phyloP scores from a whole-genome alignment of 345 rosid species.

The Heritiera littoralis region DNA sequence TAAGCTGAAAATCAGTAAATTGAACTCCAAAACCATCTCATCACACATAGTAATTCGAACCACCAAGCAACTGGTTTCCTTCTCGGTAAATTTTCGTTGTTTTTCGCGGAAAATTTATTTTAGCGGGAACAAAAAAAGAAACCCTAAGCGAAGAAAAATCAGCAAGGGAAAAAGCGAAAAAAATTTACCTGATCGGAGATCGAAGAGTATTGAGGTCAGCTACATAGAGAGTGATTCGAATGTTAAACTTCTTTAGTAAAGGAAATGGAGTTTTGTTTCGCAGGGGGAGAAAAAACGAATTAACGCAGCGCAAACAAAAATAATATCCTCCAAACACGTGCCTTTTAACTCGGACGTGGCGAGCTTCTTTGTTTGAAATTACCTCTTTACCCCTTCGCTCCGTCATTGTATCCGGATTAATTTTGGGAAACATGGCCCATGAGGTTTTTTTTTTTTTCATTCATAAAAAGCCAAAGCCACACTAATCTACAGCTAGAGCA shows the following conservation, averaged over 20 bases:
- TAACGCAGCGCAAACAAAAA: neutral
- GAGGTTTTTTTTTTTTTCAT: too few relatives aligned
- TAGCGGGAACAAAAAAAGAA: neutral
- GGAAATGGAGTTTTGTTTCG: neutral
- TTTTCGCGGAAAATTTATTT: neutral
- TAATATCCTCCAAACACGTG: neutral
- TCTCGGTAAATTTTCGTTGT: neutral
- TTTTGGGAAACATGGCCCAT: too few relatives aligned
- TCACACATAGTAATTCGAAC: neutral
- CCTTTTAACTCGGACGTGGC: neutral
- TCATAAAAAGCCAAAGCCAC: too few relatives aligned
- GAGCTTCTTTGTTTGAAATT: neutral
- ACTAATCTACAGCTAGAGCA: too few relatives aligned
- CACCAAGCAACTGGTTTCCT: neutral
- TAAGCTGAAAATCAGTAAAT: conserved; percentile 2
- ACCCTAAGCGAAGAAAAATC: neutral
- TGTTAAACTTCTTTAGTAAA: neutral
- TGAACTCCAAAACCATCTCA: neutral
- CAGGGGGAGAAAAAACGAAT: neutral
- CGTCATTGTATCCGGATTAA: too few relatives aligned
- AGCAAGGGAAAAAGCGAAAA: too few relatives aligned
- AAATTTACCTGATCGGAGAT: conserved; percentile 19
- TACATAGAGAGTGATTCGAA: conserved; percentile 8
- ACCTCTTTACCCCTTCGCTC: neutral
- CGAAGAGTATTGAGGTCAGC: neutral